phyloP scores from a whole-genome alignment of 2,329 filamentous ascomycete species.

The Apiospora saccharicola region DNA sequence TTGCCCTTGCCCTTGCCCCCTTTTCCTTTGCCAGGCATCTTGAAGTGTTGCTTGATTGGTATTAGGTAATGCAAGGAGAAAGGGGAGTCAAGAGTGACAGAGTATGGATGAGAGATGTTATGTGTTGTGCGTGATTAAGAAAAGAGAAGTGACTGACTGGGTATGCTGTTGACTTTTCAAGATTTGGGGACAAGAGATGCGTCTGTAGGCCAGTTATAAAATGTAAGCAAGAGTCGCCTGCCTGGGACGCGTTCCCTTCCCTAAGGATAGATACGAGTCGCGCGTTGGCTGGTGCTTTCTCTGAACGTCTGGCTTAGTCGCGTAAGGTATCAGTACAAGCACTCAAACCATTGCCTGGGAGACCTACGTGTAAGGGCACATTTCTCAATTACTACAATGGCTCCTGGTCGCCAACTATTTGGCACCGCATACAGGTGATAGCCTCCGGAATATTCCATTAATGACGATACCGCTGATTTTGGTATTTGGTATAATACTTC shows the following conservation, averaged over 20 bases:
- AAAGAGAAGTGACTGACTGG: not conserved
- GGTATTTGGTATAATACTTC: too few relatives aligned
- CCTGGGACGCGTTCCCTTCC: not conserved
- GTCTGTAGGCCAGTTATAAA: not conserved
- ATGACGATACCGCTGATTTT: too few relatives aligned
- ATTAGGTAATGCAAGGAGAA: not conserved
- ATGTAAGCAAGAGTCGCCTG: not conserved
- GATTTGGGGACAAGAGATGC: not conserved
- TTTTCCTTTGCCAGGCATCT: not conserved
- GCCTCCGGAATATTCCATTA: not conserved
- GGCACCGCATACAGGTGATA: not conserved
- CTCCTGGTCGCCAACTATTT: not conserved
- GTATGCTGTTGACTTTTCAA: not conserved
- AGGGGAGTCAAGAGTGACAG: not conserved
- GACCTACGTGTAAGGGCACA: not conserved
- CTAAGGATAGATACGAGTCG: not conserved
- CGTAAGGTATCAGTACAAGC: not conserved
- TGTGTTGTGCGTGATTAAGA: not conserved
- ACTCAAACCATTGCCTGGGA: not conserved
- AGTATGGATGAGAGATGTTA: not conserved
- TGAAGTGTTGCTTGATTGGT: not conserved
- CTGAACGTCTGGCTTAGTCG: not conserved
- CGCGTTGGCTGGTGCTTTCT: not conserved
- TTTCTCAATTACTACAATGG: not conserved
- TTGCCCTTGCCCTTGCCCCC: not conserved